Percentiles rank a stretch among this genome's conserved stretches.
Conservation (phyloP, 257 asterid species). For the Capsicum chinense region DNA sequence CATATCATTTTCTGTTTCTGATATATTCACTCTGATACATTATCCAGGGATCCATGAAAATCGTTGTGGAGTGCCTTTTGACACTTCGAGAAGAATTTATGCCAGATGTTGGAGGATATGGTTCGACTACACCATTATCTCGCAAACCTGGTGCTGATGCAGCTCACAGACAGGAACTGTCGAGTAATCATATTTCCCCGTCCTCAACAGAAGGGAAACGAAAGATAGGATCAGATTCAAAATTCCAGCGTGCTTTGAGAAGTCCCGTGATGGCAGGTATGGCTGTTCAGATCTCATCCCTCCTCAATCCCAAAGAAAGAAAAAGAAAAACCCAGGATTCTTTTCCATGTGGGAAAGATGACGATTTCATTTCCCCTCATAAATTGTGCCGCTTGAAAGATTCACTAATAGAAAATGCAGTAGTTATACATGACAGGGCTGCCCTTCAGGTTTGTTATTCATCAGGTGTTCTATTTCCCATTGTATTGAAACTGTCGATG, state of each 20-base stretch:
- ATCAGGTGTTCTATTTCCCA: not conserved
- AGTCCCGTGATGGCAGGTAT: conserved; percentile 63
- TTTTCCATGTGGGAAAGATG: not conserved
- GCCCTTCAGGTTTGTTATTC: not conserved
- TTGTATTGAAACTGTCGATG: conserved; percentile 17
- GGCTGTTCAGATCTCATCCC: not conserved
- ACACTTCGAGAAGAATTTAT: conserved; percentile 61
- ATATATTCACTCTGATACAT: not conserved
- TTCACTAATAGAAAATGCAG: not conserved
- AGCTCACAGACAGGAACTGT: conserved; percentile 49
- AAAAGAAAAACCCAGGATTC: not conserved
- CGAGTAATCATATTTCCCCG: conserved; percentile 48
- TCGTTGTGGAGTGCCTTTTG: conserved; percentile 74
- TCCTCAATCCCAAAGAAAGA: not conserved
- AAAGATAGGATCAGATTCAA: conserved; percentile 44
- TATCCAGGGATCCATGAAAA: conserved; percentile 78
- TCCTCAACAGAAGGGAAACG: conserved; percentile 57
- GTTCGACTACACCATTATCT: conserved; percentile 23
- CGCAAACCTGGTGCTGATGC: conserved; percentile 35
- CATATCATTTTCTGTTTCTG: conserved; percentile 13
- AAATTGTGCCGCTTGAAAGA: not conserved
- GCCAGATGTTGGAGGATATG: conserved; percentile 44
- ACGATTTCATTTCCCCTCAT: not conserved
- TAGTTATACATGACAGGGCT: not conserved
- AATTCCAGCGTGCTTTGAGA: conserved; percentile 50